Percentiles rank a stretch among this genome's conserved stretches.
phyloP scores from a whole-genome alignment of 441 rosid genomes.

The Arabidopsis hybrid region DNA sequence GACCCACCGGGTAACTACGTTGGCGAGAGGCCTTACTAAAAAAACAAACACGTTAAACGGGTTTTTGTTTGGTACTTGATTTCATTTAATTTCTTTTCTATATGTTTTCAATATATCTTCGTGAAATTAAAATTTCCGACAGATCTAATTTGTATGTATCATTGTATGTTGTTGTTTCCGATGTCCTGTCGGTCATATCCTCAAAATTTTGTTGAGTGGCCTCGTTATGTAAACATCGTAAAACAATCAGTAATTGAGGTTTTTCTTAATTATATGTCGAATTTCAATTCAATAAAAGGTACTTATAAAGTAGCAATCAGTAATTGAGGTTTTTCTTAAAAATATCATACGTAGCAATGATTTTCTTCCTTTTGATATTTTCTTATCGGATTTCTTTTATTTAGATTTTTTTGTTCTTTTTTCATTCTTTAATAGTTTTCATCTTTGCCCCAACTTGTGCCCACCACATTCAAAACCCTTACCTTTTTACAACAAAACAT shows the following conservation, averaged over 20 bases:
- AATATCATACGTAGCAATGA: too few species aligned
- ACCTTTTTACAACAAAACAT: too few species aligned
- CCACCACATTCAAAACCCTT: too few species aligned
- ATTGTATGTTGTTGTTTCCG: slow-evolving; percentile 27
- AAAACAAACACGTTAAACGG: background rate
- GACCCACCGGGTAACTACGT: slow-evolving; percentile 93
- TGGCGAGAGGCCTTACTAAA: slow-evolving; percentile 84
- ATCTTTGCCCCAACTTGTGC: too few species aligned
- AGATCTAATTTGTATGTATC: slow-evolving; percentile 27
- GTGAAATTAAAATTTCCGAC: slow-evolving; percentile 31
- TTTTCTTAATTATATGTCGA: background rate
- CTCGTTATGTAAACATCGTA: slow-evolving; percentile 14
- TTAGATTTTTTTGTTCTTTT: too few species aligned
- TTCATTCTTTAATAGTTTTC: too few species aligned
- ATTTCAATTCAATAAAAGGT: too few species aligned
- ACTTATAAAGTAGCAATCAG: too few species aligned
- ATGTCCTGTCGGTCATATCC: slow-evolving; percentile 25
- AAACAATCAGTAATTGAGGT: slow-evolving; percentile 8
- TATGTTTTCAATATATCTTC: slow-evolving; percentile 23
- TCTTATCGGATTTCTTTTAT: too few species aligned
- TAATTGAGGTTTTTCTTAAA: too few species aligned
- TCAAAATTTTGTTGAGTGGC: slow-evolving; percentile 26
- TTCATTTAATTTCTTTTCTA: slow-evolving; percentile 23
- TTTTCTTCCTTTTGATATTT: too few species aligned
- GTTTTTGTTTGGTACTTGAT: slow-evolving; percentile 5